These are phyloP conservation scores for Xylaria sp. DNA, from an alignment of 2,329 filamentous ascomycete species.

Conservation along the genomic window DNA sequence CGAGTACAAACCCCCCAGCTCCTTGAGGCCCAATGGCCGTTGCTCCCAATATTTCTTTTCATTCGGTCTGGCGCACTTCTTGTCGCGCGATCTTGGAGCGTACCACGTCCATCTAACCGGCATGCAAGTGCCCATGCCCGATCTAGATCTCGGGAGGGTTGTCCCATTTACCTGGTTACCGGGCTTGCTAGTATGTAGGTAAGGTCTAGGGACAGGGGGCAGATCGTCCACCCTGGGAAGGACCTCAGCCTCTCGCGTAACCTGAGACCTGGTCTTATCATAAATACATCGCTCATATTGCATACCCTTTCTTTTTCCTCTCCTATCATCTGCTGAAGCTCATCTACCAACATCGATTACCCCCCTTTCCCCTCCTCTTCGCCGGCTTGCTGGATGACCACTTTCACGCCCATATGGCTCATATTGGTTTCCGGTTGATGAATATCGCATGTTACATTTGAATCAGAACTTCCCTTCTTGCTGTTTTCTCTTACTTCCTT, in stretches of 20 bases:
- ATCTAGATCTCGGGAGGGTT: slow-evolving; percentile 19
- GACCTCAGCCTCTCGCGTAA: slow-evolving; percentile 16
- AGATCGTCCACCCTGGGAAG: slow-evolving; percentile 1
- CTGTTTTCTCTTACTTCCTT: not conserved
- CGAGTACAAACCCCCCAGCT: slow-evolving; percentile 15
- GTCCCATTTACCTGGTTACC: slow-evolving; percentile 18
- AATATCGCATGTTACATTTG: slow-evolving; percentile 4
- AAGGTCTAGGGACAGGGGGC: not conserved
- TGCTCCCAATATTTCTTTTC: slow-evolving; percentile 17
- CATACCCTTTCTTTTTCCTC: slow-evolving; percentile 16
- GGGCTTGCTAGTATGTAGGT: slow-evolving; percentile 1
- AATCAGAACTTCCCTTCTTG: not conserved
- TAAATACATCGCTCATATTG: slow-evolving; percentile 16
- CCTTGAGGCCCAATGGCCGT: slow-evolving; percentile 21
- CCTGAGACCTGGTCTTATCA: slow-evolving; percentile 19
- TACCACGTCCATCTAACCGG: slow-evolving; percentile 8
- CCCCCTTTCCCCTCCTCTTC: not conserved
- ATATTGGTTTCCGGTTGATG: not conserved
- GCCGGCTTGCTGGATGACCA: not conserved
- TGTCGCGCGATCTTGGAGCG: slow-evolving; percentile 5
- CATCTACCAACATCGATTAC: slow-evolving; percentile 1
- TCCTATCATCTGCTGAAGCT: slow-evolving; percentile 10
- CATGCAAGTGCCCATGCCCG: slow-evolving; percentile 9
- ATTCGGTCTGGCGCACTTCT: slow-evolving; percentile 14
- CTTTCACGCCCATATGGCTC: not conserved